These are phyloP conservation scores for Gremmenia infestans DNA, from an alignment of 2,329 filamentous ascomycete species.

Conservation along the genomic window DNA sequence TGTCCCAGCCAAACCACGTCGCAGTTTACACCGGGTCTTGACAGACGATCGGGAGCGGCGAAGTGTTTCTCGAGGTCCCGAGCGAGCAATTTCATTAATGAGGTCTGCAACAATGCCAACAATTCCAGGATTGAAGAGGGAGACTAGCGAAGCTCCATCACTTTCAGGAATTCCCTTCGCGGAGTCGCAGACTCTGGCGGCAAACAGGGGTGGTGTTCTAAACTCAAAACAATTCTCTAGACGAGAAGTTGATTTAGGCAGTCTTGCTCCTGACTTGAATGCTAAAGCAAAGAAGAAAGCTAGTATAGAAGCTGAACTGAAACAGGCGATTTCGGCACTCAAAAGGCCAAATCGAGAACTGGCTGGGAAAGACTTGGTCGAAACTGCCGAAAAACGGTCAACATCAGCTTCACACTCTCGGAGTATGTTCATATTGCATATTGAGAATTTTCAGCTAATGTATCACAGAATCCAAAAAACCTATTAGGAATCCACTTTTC, in stretches of 20 bases:
- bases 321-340: conserved; percentile 67
- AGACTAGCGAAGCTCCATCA: conserved; percentile 56
- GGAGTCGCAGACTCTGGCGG: conserved; percentile 34
- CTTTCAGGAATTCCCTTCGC: conserved; percentile 45
- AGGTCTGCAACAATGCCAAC: conserved; percentile 62
- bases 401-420: conserved; percentile 41
- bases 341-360: conserved; percentile 72
- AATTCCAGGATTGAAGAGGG: conserved; percentile 60
- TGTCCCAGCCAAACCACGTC: conserved; percentile 37
- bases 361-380: conserved; percentile 61
- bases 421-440: conserved; percentile 40
- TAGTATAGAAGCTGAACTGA: conserved; percentile 62
- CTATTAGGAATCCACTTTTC: conserved; percentile 34
- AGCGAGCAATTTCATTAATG: conserved; percentile 57
- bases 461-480: conserved; percentile 48
- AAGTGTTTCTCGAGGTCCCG: conserved; percentile 52
- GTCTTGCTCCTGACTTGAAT: conserved; percentile 48
- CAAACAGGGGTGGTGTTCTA: conserved; percentile 32
- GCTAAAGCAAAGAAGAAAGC: conserved; percentile 61
- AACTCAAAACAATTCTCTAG: conserved; percentile 42
- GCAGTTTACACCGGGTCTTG: conserved; percentile 57
- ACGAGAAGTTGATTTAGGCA: conserved; percentile 50
- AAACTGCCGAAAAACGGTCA: conserved; percentile 59
- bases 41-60: conserved; percentile 52
- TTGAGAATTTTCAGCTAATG: conserved; percentile 28